Evolutionary conservation across 2,329 filamentous ascomycete genomes (phyloP), one percentile per base, ranked within the genome.

Genomic region (Elsinoe perseae): DNA sequence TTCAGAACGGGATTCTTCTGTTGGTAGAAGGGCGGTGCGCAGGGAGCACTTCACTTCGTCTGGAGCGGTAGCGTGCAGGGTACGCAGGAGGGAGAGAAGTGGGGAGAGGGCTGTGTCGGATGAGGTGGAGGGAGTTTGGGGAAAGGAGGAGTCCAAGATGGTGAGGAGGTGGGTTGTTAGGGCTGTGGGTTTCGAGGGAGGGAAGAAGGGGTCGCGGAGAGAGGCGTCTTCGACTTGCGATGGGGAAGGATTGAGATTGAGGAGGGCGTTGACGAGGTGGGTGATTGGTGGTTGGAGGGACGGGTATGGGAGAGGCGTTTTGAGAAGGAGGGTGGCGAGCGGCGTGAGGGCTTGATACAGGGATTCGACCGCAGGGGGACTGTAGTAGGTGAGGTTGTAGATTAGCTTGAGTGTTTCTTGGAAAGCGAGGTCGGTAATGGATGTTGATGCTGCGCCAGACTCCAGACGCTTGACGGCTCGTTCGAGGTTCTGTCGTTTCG

Each of bases 361-460:
- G 0, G 76, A 72, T 0, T 75, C 68, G 3, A 74, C 71, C 23
- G 85, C 77, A 40, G 84, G 77, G 3, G 83, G 81, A 64, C 85
- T 86, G 64, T 84, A 83, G 64, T 91, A 84, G 1, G 86, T 87
- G 54, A 95, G 77, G 69, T 96, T 96, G 77, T 95, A 97, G 53
- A 95, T 73, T 38, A 97, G 77, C 66, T 95, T 96, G 50, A 93
- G 74, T 0, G 87, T 92, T 69, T 97, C 92, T 7, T 78, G 78
- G 34, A 97, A 77, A 0, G 91, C 89, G 81, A 92, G 83, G 58
- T 86, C 83, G 61, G 86, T 83, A 78, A 91, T 87, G 0, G 80
- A 79, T 38, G 53, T 46, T 5, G 38, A 42, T 14, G 40, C 12
- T 28, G 23, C n/a, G 25, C 40, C 28, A 21, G 53, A 30, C 30